Evolutionary conservation across 2,329 filamentous ascomycete species (phyloP).

Genomic region (Trichoderma pleuroti): DNA sequence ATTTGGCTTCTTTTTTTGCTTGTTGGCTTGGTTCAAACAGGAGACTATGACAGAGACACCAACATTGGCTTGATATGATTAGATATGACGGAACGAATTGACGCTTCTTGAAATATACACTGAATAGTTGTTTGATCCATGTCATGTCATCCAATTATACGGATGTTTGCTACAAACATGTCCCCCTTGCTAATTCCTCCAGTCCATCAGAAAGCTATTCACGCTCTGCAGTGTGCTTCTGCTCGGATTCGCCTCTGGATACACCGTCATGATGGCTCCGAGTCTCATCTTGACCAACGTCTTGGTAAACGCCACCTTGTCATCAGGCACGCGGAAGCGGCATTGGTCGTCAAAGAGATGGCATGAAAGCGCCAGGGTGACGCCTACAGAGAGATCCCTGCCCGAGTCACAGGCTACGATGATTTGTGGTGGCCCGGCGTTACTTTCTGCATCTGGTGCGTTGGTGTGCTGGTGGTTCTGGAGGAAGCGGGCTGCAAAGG

Average conservation of each 20-base stretch:
- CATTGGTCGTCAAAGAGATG: slow-evolving; percentile 66
- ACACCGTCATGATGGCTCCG: slow-evolving; percentile 75
- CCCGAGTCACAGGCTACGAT: slow-evolving; percentile 72
- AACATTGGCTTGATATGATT: slow-evolving; percentile 19
- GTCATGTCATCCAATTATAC: not conserved
- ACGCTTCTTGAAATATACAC: not conserved
- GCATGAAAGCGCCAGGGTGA: slow-evolving; percentile 73
- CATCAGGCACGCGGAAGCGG: slow-evolving; percentile 29
- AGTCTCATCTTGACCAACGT: slow-evolving; percentile 70
- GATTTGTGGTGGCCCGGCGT: slow-evolving; percentile 28
- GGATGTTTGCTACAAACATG: not conserved
- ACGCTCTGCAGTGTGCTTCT: slow-evolving; percentile 84
- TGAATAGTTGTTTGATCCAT: not conserved
- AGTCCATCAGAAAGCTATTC: slow-evolving; percentile 81
- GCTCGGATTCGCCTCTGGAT: slow-evolving; percentile 78
- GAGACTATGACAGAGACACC: not conserved
- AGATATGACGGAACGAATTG: slow-evolving; percentile 16
- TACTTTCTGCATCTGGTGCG: not conserved
- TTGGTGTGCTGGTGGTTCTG: not conserved
- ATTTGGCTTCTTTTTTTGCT: not conserved
- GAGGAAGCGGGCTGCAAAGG: slow-evolving; percentile 49
- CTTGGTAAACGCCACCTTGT: slow-evolving; percentile 58
- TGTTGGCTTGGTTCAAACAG: not conserved
- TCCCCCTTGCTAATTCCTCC: slow-evolving; percentile 27
- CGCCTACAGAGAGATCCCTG: slow-evolving; percentile 75